These are phyloP conservation scores for Curvularia lunata DNA, from an alignment of 2,329 filamentous ascomycete species.

Conservation along the genomic window DNA sequence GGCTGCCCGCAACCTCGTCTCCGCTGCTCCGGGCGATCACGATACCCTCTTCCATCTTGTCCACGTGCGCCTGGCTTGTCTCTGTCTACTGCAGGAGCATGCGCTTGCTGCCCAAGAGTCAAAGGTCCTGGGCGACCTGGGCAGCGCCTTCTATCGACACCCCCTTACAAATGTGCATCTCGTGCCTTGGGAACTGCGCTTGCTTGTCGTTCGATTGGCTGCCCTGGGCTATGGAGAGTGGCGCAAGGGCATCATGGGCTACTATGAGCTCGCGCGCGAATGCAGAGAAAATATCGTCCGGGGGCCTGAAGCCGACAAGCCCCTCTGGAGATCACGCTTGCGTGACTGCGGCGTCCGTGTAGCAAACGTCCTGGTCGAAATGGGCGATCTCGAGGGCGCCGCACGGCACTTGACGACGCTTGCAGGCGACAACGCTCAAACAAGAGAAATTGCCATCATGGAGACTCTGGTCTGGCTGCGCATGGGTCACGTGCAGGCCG, in stretches of 20 bases:
- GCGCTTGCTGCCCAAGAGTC: constrained; percentile 65
- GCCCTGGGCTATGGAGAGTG: constrained; percentile 86
- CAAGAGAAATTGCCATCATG: constrained; percentile 48
- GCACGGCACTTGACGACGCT: constrained; percentile 73
- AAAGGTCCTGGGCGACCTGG: constrained; percentile 67
- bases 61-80: constrained; percentile 80
- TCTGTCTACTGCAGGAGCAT: constrained; percentile 76
- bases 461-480: constrained; percentile 74
- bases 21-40: constrained; percentile 61
- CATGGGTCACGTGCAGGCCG: constrained; percentile 76
- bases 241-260: constrained; percentile 82
- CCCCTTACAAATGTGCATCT: constrained; percentile 60
- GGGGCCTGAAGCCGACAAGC: constrained; percentile 58
- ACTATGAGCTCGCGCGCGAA: constrained; percentile 86
- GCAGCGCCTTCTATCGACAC: constrained; percentile 59
- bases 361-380: constrained; percentile 74
- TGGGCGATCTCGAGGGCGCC: constrained; percentile 86
- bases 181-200: constrained; percentile 85
- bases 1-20: constrained; percentile 66
- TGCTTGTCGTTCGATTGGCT: constrained; percentile 82
- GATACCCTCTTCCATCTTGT: constrained; percentile 75
- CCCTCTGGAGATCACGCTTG: constrained; percentile 74
- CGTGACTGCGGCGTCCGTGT: constrained; percentile 73
- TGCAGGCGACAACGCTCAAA: constrained; percentile 12
- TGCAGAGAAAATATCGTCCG: constrained; percentile 66